phyloP scores from a whole-genome alignment of 2,329 filamentous ascomycete genomes.

The Pezicula radicicola region DNA sequence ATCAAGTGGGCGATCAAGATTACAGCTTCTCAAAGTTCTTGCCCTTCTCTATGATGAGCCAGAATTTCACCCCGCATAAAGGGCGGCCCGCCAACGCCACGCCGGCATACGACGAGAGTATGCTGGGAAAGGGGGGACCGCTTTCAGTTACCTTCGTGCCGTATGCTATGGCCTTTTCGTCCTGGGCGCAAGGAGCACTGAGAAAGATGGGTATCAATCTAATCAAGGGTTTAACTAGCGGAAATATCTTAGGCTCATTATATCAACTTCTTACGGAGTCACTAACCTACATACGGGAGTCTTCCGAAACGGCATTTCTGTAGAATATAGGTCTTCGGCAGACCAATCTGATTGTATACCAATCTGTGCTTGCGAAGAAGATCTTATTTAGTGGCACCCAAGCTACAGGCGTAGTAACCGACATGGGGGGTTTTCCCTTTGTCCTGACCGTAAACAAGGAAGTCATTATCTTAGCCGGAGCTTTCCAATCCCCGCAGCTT shows the following conservation, averaged over 20 bases:
- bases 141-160: conserved; percentile 6
- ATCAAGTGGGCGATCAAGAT: conserved; percentile 34
- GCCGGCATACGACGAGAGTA: not conserved
- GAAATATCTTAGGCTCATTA: conserved; percentile 35
- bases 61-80: conserved; percentile 8
- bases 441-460: conserved; percentile 27
- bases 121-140: not conserved
- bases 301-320: conserved; percentile 35
- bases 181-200: conserved; percentile 30
- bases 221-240: conserved; percentile 35
- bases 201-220: conserved; percentile 35
- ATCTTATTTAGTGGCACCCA: conserved; percentile 38
- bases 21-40: conserved; percentile 45
- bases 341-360: not conserved
- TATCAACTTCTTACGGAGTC: conserved; percentile 27
- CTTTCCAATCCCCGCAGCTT: too few relatives aligned
- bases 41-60: conserved; percentile 41
- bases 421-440: conserved; percentile 4
- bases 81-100: conserved; percentile 4
- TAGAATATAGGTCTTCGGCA: conserved; percentile 23
- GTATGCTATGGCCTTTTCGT: conserved; percentile 8
- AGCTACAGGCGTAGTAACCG: conserved; percentile 36
- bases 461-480: conserved; percentile 49
- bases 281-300: conserved; percentile 22
- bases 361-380: conserved; percentile 32